Conservation (phyloP, 176 grass and related monocot species). For the Juncus inflexus region DNA sequence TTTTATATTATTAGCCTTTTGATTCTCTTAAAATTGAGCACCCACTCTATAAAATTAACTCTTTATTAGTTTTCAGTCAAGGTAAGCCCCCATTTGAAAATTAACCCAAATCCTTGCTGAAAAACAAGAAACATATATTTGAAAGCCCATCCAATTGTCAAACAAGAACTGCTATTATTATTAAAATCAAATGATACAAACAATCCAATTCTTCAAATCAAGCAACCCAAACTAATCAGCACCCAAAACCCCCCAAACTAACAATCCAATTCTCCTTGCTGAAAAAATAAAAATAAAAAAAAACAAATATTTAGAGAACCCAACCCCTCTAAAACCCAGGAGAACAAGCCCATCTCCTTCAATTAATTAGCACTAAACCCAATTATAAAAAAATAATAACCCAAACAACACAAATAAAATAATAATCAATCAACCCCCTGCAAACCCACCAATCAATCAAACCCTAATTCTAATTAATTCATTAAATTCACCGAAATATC, state of each 20-base stretch:
- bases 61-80: too few species aligned
- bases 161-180: neutral
- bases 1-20: too few species aligned
- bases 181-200: neutral
- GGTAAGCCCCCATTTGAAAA: too few species aligned
- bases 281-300: slow-evolving; percentile 19
- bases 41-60: too few species aligned
- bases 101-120: too few species aligned
- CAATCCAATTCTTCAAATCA: slow-evolving; percentile 6
- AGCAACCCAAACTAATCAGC: neutral
- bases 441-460: neutral
- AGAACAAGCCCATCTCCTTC: slow-evolving; percentile 94
- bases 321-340: slow-evolving; percentile 23
- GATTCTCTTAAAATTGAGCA: too few species aligned
- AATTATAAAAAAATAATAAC: neutral
- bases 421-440: neutral
- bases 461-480: slow-evolving; percentile 3
- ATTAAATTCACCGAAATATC: slow-evolving; percentile 62
- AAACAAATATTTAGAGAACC: neutral
- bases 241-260: slow-evolving; percentile 9
- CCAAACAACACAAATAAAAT: neutral
- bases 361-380: neutral
- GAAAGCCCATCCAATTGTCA: too few species aligned
- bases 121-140: too few species aligned
- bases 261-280: slow-evolving; percentile 5